Percentiles rank a stretch among this genome's conserved stretches.
These are phyloP conservation scores for Yamadazyma sp. DNA, from an alignment of 1,139 yeast genomes.

Conservation along the genomic window DNA sequence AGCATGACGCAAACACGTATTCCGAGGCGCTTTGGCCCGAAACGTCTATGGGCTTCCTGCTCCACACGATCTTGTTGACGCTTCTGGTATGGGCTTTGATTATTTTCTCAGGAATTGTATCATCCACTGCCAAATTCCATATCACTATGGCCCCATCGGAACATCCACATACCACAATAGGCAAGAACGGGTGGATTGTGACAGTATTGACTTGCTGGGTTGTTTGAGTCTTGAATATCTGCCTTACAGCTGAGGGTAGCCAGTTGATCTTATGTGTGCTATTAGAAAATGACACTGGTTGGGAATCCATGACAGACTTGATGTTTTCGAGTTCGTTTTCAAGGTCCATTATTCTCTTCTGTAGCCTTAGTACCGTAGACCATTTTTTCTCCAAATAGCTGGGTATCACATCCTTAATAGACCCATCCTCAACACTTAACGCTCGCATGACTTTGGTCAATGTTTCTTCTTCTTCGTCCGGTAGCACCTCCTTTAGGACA, in stretches of 20 bases:
- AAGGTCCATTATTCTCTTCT: constrained; percentile 66
- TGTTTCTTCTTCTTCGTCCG: constrained; percentile 11
- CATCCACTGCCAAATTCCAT: constrained; percentile 68
- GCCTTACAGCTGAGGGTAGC: constrained; percentile 64
- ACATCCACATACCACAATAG: constrained; percentile 65
- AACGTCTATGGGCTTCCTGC: constrained; percentile 33
- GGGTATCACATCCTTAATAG: constrained; percentile 31
- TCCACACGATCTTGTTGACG: constrained; percentile 62
- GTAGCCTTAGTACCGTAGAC: constrained; percentile 82
- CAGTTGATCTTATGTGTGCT: constrained; percentile 52
- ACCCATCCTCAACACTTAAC: constrained; percentile 19
- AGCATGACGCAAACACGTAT: constrained; percentile 55
- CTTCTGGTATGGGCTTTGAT: constrained; percentile 77
- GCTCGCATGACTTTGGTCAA: constrained; percentile 14
- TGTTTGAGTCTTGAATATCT: constrained; percentile 52
- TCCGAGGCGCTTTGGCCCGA: constrained; percentile 12
- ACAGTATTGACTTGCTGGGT: constrained; percentile 61
- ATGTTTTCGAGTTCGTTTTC: constrained; percentile 44
- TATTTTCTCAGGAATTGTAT: constrained; percentile 62
- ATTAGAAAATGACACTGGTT: constrained; percentile 12
- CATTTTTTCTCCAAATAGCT: constrained; percentile 78
- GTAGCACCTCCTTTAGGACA: constrained; percentile 17
- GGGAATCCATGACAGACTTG: constrained; percentile 43
- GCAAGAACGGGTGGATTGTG: constrained; percentile 72
- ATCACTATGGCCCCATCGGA: constrained; percentile 72